Conservation (phyloP, 2,329 filamentous ascomycete species). For the Lasiodiplodia gonubiensis region DNA sequence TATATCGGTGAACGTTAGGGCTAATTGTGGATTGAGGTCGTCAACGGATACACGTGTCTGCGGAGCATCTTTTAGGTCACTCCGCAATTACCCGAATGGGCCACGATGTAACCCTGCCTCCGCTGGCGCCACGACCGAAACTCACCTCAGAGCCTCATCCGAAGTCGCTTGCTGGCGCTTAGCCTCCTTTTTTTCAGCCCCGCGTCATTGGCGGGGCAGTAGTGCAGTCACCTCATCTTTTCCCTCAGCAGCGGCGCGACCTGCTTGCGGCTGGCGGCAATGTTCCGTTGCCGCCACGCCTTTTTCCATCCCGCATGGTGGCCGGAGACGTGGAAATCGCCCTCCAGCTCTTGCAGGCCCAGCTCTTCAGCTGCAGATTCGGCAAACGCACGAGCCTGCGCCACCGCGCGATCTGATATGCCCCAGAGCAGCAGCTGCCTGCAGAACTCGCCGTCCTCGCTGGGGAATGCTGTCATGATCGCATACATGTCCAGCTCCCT, state of each 20-base stretch:
- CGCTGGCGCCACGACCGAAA: slow-evolving; percentile 23
- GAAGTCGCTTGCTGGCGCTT: slow-evolving; percentile 20
- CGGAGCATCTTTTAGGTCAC: slow-evolving; percentile 16
- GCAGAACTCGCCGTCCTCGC: slow-evolving; percentile 60
- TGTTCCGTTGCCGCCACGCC: slow-evolving; percentile 70
- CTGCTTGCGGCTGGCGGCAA: slow-evolving; percentile 66
- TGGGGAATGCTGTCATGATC: slow-evolving; percentile 71
- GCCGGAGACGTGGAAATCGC: slow-evolving; percentile 47
- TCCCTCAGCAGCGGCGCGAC: slow-evolving; percentile 65
- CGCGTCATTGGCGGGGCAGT: slow-evolving; percentile 16
- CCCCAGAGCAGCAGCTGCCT: slow-evolving; percentile 74
- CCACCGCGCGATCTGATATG: slow-evolving; percentile 55
- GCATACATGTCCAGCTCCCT: slow-evolving; percentile 65
- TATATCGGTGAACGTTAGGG: slow-evolving; percentile 25
- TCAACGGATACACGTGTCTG: slow-evolving; percentile 30
- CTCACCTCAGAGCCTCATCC: slow-evolving; percentile 27
- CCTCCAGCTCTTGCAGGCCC: slow-evolving; percentile 60
- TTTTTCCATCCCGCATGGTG: slow-evolving; percentile 55
- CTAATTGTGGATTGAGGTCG: slow-evolving; percentile 23
- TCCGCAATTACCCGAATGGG: slow-evolving; percentile 26
- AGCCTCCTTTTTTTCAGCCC: slow-evolving; percentile 22
- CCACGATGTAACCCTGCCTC: slow-evolving; percentile 25
- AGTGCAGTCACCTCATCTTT: slow-evolving; percentile 27
- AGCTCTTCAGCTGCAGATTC: slow-evolving; percentile 55
- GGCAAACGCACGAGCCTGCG: slow-evolving; percentile 63